Conservation (phyloP, 306 rosid genomes). For the Oxytropis ochrocephala region DNA sequence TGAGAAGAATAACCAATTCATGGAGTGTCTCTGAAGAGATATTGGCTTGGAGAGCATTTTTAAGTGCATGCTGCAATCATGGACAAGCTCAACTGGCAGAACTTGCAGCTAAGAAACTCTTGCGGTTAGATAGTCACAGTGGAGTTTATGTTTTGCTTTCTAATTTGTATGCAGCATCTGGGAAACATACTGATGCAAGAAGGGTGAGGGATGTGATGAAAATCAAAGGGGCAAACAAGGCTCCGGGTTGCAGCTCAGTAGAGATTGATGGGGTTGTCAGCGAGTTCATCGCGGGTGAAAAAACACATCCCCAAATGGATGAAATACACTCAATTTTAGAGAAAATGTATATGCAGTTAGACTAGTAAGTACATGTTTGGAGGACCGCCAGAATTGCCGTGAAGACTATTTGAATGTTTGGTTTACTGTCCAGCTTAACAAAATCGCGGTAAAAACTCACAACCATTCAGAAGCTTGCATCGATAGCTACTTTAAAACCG, state of each 20-base stretch:
- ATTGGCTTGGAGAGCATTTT: slow-evolving; percentile 77
- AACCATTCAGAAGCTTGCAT: no score
- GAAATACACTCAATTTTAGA: slow-evolving; percentile 50
- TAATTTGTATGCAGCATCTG: slow-evolving; percentile 48
- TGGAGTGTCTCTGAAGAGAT: slow-evolving; percentile 40
- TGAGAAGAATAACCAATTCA: slow-evolving; percentile 30
- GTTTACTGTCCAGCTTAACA: no score
- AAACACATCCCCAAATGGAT: slow-evolving; percentile 38
- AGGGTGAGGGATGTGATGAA: slow-evolving; percentile 59
- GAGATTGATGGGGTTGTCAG: slow-evolving; percentile 47
- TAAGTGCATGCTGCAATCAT: slow-evolving; percentile 63
- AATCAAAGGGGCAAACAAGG: slow-evolving; percentile 45
- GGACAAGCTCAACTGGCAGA: slow-evolving; percentile 55
- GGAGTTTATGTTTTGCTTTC: slow-evolving; percentile 70
- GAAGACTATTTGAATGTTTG: no score
- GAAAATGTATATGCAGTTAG: slow-evolving; percentile 33
- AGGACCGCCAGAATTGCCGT: no score
- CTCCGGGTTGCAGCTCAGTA: slow-evolving; percentile 72
- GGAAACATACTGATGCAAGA: slow-evolving; percentile 46
- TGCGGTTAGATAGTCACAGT: slow-evolving; percentile 37
- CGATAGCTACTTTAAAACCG: no score
- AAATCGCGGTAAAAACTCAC: no score
- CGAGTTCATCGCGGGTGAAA: slow-evolving; percentile 67
- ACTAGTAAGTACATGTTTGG: background rate
- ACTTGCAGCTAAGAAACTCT: slow-evolving; percentile 46